phyloP scores from a whole-genome alignment of 805 yeast genomes.

The Jamesozyma lodderae region DNA sequence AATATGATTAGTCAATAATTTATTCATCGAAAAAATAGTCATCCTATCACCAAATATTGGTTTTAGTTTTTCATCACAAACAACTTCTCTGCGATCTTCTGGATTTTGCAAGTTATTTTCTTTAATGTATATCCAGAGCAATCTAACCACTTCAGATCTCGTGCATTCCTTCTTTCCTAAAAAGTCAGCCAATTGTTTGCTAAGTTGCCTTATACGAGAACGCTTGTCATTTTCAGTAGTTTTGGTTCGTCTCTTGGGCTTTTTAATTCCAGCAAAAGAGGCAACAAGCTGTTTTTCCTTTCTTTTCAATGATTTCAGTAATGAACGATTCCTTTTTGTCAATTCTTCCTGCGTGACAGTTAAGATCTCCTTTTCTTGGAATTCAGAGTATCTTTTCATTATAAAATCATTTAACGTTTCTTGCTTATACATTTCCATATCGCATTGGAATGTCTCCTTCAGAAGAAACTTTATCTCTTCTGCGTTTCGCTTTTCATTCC shows the following conservation, averaged over 20 bases:
- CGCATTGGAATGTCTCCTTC: neutral
- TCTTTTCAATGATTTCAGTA: neutral
- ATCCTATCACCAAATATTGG: constrained; percentile 53
- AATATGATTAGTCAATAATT: constrained; percentile 41
- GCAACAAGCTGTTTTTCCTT: neutral
- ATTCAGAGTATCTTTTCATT: neutral
- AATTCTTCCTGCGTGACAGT: neutral
- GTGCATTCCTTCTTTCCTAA: constrained; percentile 40
- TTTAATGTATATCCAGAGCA: constrained; percentile 64
- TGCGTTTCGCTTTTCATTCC: neutral
- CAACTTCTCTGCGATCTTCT: constrained; percentile 50
- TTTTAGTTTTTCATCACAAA: constrained; percentile 51
- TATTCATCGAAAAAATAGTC: constrained; percentile 50
- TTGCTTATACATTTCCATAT: neutral
- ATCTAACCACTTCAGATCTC: constrained; percentile 59
- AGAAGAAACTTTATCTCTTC: neutral
- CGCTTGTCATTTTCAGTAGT: constrained; percentile 2
- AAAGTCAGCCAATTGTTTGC: constrained; percentile 41
- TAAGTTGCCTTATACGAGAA: constrained; percentile 36
- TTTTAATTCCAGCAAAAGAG: too few relatives aligned
- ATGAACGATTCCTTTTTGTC: neutral
- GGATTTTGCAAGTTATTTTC: constrained; percentile 57
- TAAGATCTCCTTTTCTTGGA: neutral
- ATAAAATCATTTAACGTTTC: neutral
- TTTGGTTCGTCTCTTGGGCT: too few relatives aligned